Base-by-base conservation (phyloP, 2,329 filamentous ascomycete genomes). In the Ascochyta lentis region DNA sequence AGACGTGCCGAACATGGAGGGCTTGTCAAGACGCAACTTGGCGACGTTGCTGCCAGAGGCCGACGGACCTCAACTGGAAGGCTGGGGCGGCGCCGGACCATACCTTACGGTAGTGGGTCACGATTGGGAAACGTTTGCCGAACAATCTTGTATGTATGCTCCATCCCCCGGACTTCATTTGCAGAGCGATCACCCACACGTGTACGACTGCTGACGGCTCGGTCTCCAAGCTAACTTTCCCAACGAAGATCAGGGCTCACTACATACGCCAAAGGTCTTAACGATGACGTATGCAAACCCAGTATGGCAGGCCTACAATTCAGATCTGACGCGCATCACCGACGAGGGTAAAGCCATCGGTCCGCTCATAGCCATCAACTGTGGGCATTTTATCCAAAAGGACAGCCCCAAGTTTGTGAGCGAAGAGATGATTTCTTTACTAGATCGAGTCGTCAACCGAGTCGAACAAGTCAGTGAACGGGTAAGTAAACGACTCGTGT, bases 311-410 rank as follows among this genome's bases (percentile, higher is more conserved):
- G 58, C 44, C 27, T 87, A 86, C 60, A 86, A 86, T 44, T 72
- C 81, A 51, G 82, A 79, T 0, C 62, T 87, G 23, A 65, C 74
- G 1, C 70, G 69, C 19, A 75, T 86, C 10, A 83, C 79, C 0
- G 71, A 70, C 4, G 47, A 65, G 0, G 73, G 74, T 10, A 76
- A 66, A 33, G 76, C 74, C 19, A 78, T 77, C 37, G 80, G 80
- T 0, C 79, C 78, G 2, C 62, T 83, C 12, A 77, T 81, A 38
- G 83, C 82, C 0, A 71, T 76, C 7, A 75, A 76, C 0, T 82
- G 81, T 31, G 83, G 83, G 0, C 83, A 85, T 67, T 85, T 85
- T 53, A 79, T 86, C 23, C 84, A 86, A 60, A 75, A 71, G 33
- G 83, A 86, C 56, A 78, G 81, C 26, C 83, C 84, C 3, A 70